Evolutionary conservation across 163 green algal species (phyloP).

Genomic region (Trebouxia gelatinosa): DNA sequence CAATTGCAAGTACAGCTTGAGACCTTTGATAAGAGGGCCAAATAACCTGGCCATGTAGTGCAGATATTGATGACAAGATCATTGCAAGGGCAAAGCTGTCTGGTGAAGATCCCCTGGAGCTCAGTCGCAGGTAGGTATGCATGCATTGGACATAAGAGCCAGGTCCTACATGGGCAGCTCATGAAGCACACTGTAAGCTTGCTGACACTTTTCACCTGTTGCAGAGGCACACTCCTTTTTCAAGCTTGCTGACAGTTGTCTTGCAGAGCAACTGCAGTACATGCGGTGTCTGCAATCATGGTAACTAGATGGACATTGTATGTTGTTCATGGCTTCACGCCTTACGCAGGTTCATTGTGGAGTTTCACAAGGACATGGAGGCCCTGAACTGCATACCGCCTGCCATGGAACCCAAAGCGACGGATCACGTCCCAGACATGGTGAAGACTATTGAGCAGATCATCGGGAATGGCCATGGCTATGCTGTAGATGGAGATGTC

Average conservation of each 20-base stretch:
- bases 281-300: neutral
- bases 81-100: conserved; percentile 26
- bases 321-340: too few relatives aligned
- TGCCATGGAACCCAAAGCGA: conserved; percentile 85
- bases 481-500: conserved; percentile 81
- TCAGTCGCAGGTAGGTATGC: conserved; percentile 26
- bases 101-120: conserved; percentile 30
- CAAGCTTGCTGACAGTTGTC: neutral
- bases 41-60: too few relatives aligned
- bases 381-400: conserved; percentile 85
- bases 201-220: neutral
- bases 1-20: too few relatives aligned
- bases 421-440: conserved; percentile 86
- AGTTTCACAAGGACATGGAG: conserved; percentile 79
- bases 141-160: too few relatives aligned
- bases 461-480: conserved; percentile 90
- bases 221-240: neutral
- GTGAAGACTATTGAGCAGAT: conserved; percentile 88
- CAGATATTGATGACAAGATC: conserved; percentile 84
- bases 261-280: too few relatives aligned
- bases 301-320: neutral
- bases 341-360: conserved; percentile 77
- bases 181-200: too few relatives aligned
- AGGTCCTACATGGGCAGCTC: too few relatives aligned
- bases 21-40: too few relatives aligned